phyloP scores from a whole-genome alignment of 116 monocot genomes.

The Iris pallida region DNA sequence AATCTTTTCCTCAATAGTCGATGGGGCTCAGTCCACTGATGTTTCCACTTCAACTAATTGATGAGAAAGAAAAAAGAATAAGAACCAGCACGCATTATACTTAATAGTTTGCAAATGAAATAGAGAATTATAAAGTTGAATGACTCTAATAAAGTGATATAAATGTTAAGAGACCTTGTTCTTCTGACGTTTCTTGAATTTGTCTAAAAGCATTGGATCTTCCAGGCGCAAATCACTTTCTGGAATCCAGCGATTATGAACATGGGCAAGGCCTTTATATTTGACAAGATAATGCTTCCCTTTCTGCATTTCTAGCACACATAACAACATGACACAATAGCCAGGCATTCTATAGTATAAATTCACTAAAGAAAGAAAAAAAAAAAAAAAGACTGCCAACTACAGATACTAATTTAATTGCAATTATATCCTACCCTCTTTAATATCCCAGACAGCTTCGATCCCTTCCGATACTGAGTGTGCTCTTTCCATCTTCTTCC shows the following conservation, averaged over 20 bases:
- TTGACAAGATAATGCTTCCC: slow-evolving; percentile 75
- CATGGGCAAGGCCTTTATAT: slow-evolving; percentile 73
- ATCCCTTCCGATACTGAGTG: slow-evolving; percentile 66
- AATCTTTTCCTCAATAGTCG: slow-evolving; percentile 60
- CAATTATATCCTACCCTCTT: slow-evolving; percentile 40
- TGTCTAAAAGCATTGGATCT: slow-evolving; percentile 42
- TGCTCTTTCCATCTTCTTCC: slow-evolving; percentile 59
- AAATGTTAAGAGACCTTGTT: slow-evolving; percentile 39
- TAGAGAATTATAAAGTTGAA: background rate
- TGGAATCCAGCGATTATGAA: slow-evolving; percentile 76
- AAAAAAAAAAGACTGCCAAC: background rate
- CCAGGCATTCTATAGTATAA: background rate
- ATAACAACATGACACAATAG: slow-evolving; percentile 7
- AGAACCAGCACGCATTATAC: background rate
- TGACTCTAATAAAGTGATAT: background rate
- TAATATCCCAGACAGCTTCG: slow-evolving; percentile 54
- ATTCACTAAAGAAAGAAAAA: background rate
- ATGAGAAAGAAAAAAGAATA: background rate
- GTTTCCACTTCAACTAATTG: slow-evolving; percentile 55
- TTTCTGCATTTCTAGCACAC: slow-evolving; percentile 30
- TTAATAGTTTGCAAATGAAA: background rate
- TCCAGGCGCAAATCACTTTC: slow-evolving; percentile 51
- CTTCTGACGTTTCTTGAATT: slow-evolving; percentile 52
- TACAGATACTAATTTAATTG: background rate
- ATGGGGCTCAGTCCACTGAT: slow-evolving; percentile 70